Evolutionary conservation across 352 stramenopile species (phyloP).

Genomic region (Pythium rhizo-oryzae): DNA sequence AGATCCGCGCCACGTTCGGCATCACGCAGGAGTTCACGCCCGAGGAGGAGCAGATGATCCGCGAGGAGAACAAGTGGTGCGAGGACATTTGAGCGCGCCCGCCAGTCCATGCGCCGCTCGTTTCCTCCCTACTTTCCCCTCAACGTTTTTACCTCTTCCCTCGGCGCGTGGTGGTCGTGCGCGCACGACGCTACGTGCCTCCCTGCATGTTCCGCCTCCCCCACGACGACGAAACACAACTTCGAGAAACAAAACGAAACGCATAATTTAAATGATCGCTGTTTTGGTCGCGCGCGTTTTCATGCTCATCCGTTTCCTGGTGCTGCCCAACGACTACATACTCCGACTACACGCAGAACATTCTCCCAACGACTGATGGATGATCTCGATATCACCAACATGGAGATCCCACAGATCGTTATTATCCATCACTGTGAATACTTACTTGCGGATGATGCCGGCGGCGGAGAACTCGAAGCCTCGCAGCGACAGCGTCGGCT

Average conservation of each 20-base stretch:
- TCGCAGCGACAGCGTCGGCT: not conserved
- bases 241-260: slow-evolving; percentile 7
- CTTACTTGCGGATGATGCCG: slow-evolving; percentile 11
- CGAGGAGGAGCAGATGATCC: slow-evolving; percentile 64
- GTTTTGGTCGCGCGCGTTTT: not conserved
- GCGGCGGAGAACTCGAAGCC: slow-evolving; percentile 6
- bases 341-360: not conserved
- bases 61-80: slow-evolving; percentile 76
- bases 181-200: no score
- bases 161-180: not conserved
- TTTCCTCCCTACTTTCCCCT: not conserved
- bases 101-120: not conserved
- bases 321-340: not conserved
- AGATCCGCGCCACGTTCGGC: slow-evolving; percentile 62
- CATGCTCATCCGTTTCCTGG: not conserved
- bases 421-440: not conserved
- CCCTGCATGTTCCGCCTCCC: not conserved
- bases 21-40: slow-evolving; percentile 65
- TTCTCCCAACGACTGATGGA: not conserved
- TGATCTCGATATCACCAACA: no score
- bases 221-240: not conserved
- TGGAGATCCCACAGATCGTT: no score
- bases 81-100: slow-evolving; percentile 39
- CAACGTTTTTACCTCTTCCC: not conserved
- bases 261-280: slow-evolving; percentile 22